A percentile compares a stretch with the other conserved stretches of the same genome.
Evolutionary conservation across 345 rosid genomes (phyloP).

Genomic region (Carallia pectinifolia): DNA sequence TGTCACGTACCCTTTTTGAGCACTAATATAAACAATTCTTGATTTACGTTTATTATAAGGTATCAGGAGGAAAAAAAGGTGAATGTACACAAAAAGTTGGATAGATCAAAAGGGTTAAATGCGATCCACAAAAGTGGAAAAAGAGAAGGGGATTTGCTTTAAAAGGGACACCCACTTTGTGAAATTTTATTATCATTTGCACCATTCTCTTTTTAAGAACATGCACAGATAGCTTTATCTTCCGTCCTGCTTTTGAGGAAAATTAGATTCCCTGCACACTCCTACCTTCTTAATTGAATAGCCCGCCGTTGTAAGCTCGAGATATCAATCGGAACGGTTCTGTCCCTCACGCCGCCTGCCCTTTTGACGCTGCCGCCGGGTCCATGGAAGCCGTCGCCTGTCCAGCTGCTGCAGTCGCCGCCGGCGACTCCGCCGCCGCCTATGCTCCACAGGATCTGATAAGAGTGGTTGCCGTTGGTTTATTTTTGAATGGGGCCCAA

Average conservation of each 20-base stretch:
- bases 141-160: slow-evolving; percentile 40
- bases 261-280: slow-evolving; percentile 46
- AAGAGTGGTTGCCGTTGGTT: too few relatives aligned
- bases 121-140: slow-evolving; percentile 28
- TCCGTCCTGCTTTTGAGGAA: slow-evolving; percentile 57
- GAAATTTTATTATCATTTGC: slow-evolving; percentile 33
- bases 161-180: slow-evolving; percentile 80
- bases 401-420: too few relatives aligned
- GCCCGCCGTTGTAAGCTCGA: slow-evolving; percentile 12
- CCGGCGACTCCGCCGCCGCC: too few relatives aligned
- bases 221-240: slow-evolving; percentile 38
- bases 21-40: neutral
- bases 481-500: too few relatives aligned
- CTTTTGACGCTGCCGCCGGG: too few relatives aligned
- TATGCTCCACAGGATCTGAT: too few relatives aligned
- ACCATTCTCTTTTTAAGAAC: slow-evolving; percentile 25
- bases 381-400: too few relatives aligned
- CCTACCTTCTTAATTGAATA: slow-evolving; percentile 10
- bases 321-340: slow-evolving; percentile 16
- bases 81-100: slow-evolving; percentile 16
- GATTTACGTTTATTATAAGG: neutral
- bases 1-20: neutral
- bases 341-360: too few relatives aligned
- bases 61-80: neutral
- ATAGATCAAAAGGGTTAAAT: slow-evolving; percentile 9